Conservation (phyloP, 208 protist genomes). For the Acanthamoeba polyphaga region DNA sequence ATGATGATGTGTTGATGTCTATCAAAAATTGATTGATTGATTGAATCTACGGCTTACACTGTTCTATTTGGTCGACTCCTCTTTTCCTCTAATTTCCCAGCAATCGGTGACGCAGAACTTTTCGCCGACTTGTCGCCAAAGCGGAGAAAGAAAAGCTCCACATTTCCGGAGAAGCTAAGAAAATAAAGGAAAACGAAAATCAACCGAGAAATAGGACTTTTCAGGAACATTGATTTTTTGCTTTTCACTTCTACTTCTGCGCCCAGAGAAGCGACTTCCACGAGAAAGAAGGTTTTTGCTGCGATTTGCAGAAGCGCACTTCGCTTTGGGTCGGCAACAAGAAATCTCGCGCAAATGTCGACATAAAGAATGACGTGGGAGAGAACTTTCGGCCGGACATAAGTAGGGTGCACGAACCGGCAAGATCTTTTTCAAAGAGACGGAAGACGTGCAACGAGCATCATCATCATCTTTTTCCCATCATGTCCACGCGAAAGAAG, state of each 20-base stretch:
- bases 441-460: no score
- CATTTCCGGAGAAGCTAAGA: no score
- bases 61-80: neutral
- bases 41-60: neutral
- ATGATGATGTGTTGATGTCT: neutral
- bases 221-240: neutral
- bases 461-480: neutral
- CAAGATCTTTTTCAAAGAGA: neutral
- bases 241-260: conserved; percentile 37
- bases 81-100: conserved; percentile 32
- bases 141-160: neutral
- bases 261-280: neutral
- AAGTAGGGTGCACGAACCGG: neutral
- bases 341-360: neutral
- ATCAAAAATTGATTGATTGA: neutral
- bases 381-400: neutral
- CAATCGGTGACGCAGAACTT: neutral
- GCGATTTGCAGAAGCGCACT: neutral
- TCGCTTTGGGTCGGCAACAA: neutral
- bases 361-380: neutral
- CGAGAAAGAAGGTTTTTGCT: neutral
- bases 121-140: neutral
- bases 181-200: no score
- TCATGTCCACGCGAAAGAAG: conserved; percentile 83
- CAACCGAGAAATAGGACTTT: no score